Conservation (phyloP, 139 green algal genomes). For the Dunaliella primolecta region DNA sequence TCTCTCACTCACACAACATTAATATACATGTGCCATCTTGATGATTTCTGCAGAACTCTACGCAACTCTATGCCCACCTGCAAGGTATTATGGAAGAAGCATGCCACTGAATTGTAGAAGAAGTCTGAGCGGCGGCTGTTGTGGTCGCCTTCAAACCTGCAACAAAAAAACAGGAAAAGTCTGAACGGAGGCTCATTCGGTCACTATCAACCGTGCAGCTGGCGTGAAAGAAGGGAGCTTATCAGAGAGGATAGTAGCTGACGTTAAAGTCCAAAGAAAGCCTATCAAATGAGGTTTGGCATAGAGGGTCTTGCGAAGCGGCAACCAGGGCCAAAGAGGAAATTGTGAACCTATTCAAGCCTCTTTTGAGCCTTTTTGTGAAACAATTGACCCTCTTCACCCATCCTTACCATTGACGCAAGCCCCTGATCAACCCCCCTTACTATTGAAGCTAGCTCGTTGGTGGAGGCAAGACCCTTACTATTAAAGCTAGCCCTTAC, state of each 20-base stretch:
- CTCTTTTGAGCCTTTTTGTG: too few relatives aligned
- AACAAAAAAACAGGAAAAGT: background rate
- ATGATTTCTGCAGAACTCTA: too few relatives aligned
- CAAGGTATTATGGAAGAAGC: slow-evolving; percentile 86
- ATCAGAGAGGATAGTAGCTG: background rate
- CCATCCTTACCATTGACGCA: background rate
- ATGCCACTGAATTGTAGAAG: slow-evolving; percentile 79
- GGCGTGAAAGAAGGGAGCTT: background rate
- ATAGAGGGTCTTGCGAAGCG: background rate
- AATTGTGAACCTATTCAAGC: too few relatives aligned
- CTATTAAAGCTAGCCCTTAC: too few relatives aligned
- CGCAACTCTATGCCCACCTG: too few relatives aligned
- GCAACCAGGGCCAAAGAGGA: background rate
- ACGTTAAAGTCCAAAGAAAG: background rate
- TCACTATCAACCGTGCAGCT: background rate
- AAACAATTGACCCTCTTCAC: background rate
- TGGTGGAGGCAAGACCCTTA: background rate
- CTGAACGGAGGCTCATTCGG: slow-evolving; percentile 12
- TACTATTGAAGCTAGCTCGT: background rate
- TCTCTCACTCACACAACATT: too few relatives aligned
- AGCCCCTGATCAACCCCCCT: background rate
- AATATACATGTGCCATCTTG: too few relatives aligned
- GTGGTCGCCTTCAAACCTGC: slow-evolving; percentile 90
- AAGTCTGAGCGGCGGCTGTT: slow-evolving; percentile 82
- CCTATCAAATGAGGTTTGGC: background rate